A percentile compares a stretch with the other conserved stretches of the same genome.
Evolutionary conservation across 495 filamentous ascomycete species (phyloP).

Genomic region (Daldinia childiae): DNA sequence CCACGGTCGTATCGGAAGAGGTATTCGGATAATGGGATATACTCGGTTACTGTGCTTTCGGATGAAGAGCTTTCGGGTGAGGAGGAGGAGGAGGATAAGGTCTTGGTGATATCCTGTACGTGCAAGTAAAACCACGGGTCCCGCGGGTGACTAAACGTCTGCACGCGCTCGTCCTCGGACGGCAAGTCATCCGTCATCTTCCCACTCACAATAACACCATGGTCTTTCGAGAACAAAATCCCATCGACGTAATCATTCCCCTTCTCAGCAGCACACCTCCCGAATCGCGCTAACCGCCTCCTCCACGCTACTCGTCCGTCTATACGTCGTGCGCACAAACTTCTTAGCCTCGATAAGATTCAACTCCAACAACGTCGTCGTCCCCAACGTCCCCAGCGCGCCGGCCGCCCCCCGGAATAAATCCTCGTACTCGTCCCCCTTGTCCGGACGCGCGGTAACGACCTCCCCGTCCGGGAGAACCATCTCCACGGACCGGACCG

Average conservation of each 20-base stretch:
- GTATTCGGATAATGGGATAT: conserved; percentile 63
- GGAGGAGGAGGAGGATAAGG: conserved; percentile 31
- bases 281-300: conserved; percentile 52
- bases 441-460: conserved; percentile 44
- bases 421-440: conserved; percentile 52
- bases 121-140: conserved; percentile 67
- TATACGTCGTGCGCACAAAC: conserved; percentile 67
- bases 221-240: conserved; percentile 59
- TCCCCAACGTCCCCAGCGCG: conserved; percentile 65
- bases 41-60: conserved; percentile 48
- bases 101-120: conserved; percentile 47
- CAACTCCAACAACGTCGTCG: conserved; percentile 65
- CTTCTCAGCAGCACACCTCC: conserved; percentile 33
- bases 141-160: conserved; percentile 56
- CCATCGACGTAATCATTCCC: conserved; percentile 58
- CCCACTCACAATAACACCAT: conserved; percentile 65
- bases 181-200: conserved; percentile 56
- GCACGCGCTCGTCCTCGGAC: conserved; percentile 36
- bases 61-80: not conserved
- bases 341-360: conserved; percentile 60
- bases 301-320: conserved; percentile 54
- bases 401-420: conserved; percentile 66
- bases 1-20: conserved; percentile 68
- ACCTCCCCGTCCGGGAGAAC: conserved; percentile 66
- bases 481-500: conserved; percentile 66